Evolutionary conservation across 768 basidiomycete genomes (phyloP).

Genomic region (Gloeopeniophorella convolvens): DNA sequence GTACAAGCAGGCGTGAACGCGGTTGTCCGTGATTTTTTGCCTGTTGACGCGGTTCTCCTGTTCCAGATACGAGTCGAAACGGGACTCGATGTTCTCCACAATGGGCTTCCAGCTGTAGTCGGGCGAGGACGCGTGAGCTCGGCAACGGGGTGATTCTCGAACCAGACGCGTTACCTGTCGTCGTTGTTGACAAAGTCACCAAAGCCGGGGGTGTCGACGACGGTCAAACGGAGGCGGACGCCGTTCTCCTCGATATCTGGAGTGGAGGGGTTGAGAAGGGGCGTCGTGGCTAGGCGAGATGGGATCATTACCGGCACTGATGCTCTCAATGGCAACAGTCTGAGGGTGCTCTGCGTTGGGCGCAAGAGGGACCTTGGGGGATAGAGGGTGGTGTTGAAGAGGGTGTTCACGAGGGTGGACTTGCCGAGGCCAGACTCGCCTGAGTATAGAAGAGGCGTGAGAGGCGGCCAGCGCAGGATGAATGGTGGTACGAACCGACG

Average conservation of each 20-base stretch:
- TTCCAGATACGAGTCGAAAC: constrained; percentile 95
- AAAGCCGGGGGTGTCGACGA: constrained; percentile 98
- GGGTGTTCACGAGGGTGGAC: constrained; percentile 97
- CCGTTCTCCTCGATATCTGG: constrained; percentile 98
- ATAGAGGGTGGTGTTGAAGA: constrained; percentile 96
- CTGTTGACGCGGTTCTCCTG: constrained; percentile 99
- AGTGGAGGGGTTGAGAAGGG: constrained; percentile 15
- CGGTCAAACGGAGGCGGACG: constrained; percentile 93
- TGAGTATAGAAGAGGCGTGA: constrained; percentile 27
- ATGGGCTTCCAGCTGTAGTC: constrained; percentile 90
- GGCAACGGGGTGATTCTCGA: background rate
- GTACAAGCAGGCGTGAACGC: constrained; percentile 97
- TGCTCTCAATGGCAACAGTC: constrained; percentile 97
- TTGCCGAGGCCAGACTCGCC: constrained; percentile 98
- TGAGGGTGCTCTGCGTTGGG: constrained; percentile 84
- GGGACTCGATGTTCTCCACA: constrained; percentile 94
- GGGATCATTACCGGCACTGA: constrained; percentile 74
- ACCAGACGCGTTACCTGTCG: constrained; percentile 57
- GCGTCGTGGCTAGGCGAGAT: background rate
- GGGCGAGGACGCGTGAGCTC: constrained; percentile 19
- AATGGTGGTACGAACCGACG: constrained; percentile 66
- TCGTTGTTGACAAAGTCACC: constrained; percentile 99
- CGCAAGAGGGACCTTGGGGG: constrained; percentile 78
- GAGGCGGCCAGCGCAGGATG: constrained; percentile 14
- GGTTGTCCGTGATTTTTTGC: constrained; percentile 89